Conservation (phyloP, 2,329 filamentous ascomycete genomes). For the Huntiella abstrusa region DNA sequence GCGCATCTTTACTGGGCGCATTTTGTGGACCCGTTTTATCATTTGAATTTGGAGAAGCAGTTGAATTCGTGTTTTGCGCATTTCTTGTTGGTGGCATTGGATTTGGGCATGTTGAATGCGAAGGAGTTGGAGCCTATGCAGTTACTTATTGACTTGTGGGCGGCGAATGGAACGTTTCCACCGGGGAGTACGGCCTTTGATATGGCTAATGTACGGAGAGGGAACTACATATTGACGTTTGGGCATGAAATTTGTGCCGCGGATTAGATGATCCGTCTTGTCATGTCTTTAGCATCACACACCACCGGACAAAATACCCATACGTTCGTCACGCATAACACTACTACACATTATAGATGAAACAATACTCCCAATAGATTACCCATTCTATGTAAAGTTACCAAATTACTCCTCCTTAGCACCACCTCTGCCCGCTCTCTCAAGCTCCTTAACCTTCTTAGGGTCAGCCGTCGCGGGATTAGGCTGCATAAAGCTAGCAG, state of each 20-base stretch:
- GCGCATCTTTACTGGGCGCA: constrained; percentile 80
- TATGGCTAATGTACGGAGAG: constrained; percentile 29
- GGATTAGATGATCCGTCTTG: background rate
- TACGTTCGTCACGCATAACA: background rate
- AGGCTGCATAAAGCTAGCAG: constrained; percentile 64
- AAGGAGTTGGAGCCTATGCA: constrained; percentile 72
- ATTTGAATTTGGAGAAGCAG: constrained; percentile 47
- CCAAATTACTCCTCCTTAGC: constrained; percentile 48
- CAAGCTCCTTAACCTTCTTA: constrained; percentile 64
- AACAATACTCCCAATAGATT: background rate
- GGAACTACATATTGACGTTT: constrained; percentile 20
- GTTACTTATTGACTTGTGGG: constrained; percentile 61
- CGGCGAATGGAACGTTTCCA: constrained; percentile 56
- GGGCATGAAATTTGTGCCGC: constrained; percentile 10
- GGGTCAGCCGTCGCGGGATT: constrained; percentile 74
- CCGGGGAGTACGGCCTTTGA: constrained; percentile 36
- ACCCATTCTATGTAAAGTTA: too few species aligned
- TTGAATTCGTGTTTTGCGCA: constrained; percentile 57
- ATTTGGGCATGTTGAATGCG: constrained; percentile 51
- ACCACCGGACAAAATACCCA: background rate
- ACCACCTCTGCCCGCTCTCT: constrained; percentile 54
- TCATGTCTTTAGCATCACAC: too few species aligned
- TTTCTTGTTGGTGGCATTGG: constrained; percentile 48
- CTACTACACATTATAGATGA: background rate
- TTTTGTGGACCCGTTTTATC: constrained; percentile 53